phyloP scores from a whole-genome alignment of 495 filamentous ascomycete genomes.

The Neurospora sp. region DNA sequence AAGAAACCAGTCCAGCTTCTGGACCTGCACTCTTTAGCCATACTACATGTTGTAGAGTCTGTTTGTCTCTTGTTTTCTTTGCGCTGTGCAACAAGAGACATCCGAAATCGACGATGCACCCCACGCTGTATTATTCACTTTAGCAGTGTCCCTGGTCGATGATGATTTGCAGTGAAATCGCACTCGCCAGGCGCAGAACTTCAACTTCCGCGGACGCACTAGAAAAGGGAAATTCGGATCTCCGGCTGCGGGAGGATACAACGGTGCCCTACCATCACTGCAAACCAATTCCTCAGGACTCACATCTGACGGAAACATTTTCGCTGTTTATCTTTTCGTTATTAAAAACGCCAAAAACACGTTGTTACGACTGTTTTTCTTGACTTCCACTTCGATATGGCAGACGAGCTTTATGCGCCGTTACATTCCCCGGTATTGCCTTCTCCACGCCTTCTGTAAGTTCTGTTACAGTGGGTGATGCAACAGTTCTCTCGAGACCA shows the following conservation, averaged over 20 bases:
- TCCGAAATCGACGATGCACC: neutral
- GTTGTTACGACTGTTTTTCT: neutral
- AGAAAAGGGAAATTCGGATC: neutral
- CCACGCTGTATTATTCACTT: neutral
- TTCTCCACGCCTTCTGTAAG: neutral
- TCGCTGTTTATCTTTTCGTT: neutral
- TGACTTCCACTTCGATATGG: neutral
- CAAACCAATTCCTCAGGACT: neutral
- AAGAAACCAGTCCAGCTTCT: neutral
- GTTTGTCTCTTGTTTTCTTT: neutral
- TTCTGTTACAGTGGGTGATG: neutral
- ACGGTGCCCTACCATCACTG: neutral
- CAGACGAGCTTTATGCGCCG: neutral
- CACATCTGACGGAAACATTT: neutral
- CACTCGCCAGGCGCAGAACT: neutral
- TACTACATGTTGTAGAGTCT: neutral
- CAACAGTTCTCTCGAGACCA: neutral
- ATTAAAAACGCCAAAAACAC: neutral
- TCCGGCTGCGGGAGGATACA: neutral
- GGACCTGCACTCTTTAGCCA: neutral
- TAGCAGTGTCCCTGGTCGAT: neutral
- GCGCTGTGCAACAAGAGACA: neutral
- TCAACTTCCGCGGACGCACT: neutral
- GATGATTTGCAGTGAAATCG: neutral
- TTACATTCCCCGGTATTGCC: neutral